Evolutionary conservation across 768 basidiomycete genomes (phyloP).

Genomic region (Lenzites betulinus): DNA sequence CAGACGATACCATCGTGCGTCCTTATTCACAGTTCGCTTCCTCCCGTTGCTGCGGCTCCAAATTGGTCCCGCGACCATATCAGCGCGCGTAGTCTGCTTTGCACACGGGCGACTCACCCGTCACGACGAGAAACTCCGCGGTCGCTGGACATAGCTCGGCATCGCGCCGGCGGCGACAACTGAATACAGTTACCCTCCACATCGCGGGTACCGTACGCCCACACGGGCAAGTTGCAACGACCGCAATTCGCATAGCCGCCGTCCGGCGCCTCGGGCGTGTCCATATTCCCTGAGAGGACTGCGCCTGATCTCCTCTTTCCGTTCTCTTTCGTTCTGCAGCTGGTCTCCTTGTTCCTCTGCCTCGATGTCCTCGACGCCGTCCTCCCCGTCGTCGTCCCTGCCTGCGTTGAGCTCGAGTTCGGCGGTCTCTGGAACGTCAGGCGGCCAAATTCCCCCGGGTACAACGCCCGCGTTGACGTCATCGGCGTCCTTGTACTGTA

Average conservation of each 20-base stretch:
- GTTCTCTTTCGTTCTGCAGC: slow-evolving; percentile 5
- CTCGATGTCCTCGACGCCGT: slow-evolving; percentile 15
- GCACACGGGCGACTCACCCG: slow-evolving; percentile 2
- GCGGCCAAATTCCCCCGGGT: slow-evolving; percentile 1
- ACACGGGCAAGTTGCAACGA: slow-evolving; percentile 11
- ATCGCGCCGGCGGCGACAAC: background rate
- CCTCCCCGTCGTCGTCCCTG: slow-evolving; percentile 4
- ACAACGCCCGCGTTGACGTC: slow-evolving; percentile 17
- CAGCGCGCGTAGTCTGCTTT: background rate
- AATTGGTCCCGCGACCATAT: background rate
- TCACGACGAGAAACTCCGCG: background rate
- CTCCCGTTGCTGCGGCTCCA: slow-evolving; percentile 6
- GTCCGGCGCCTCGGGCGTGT: background rate
- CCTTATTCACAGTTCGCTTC: background rate
- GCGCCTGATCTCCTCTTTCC: slow-evolving; percentile 2
- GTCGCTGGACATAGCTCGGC: background rate
- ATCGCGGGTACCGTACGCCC: background rate
- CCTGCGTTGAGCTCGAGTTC: background rate
- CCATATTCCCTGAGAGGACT: background rate
- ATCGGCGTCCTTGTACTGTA: slow-evolving; percentile 25
- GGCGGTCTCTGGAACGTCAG: background rate
- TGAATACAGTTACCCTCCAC: background rate
- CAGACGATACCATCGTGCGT: background rate
- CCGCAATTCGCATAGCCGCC: slow-evolving; percentile 9
- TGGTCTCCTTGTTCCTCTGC: slow-evolving; percentile 10